These are phyloP conservation scores for Limnanthes douglasii DNA, from an alignment of 345 rosid species.

Conservation along the genomic window DNA sequence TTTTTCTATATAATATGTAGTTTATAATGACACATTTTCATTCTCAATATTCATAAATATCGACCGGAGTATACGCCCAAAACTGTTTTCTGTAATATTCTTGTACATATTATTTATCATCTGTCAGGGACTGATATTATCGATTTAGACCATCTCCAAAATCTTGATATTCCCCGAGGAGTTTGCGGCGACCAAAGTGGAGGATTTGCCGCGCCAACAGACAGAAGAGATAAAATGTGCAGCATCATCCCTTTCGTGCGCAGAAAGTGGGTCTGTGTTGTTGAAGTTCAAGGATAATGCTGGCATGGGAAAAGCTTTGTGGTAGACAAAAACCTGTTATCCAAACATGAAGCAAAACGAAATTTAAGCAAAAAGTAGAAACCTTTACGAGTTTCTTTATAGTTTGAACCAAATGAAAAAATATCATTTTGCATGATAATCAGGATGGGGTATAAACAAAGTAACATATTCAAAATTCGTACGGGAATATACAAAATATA, in stretches of 20 bases:
- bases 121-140: not conserved
- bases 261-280: conserved; percentile 23
- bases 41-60: conserved; percentile 6
- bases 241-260: conserved; percentile 38
- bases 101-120: conserved; percentile 1
- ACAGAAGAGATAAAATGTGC: conserved; percentile 62
- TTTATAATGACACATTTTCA: conserved; percentile 1
- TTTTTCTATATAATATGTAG: too few species aligned
- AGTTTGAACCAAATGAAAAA: too few species aligned
- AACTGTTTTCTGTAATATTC: conserved; percentile 12
- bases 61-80: conserved; percentile 19
- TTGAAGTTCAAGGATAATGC: conserved; percentile 45
- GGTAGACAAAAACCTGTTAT: conserved; percentile 53
- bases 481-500: too few species aligned
- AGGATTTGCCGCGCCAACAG: conserved; percentile 72
- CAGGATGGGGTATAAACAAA: too few species aligned
- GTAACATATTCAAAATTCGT: too few species aligned
- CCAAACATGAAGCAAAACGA: not conserved
- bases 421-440: too few species aligned
- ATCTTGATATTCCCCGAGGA: conserved; percentile 78
- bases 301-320: conserved; percentile 80
- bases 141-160: conserved; percentile 54
- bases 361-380: not conserved
- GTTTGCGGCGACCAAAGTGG: conserved; percentile 75
- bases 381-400: too few species aligned